These are phyloP conservation scores for Hymenoscyphus fraxineus DNA, from an alignment of 2,329 filamentous ascomycete genomes.

Conservation along the genomic window DNA sequence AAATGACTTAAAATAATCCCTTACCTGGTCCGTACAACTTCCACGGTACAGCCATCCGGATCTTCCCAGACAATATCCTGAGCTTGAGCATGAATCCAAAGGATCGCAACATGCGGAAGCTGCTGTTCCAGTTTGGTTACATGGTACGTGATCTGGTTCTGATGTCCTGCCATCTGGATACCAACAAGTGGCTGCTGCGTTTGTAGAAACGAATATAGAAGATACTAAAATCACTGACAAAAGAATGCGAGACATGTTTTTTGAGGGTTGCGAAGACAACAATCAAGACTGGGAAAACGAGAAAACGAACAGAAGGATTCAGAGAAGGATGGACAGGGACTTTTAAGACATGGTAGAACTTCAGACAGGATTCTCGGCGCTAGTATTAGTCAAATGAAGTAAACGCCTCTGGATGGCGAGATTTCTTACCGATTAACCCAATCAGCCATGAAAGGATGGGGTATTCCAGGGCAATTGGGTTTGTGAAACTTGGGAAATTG, in stretches of 20 bases:
- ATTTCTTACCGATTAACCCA: not conserved
- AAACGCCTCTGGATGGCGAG: not conserved
- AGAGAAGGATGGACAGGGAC: not conserved
- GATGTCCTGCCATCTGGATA: slow-evolving; percentile 19
- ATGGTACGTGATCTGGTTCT: slow-evolving; percentile 18
- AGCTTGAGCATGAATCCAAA: slow-evolving; percentile 18
- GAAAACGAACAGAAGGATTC: not conserved
- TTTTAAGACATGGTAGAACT: not conserved
- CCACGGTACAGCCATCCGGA: slow-evolving; percentile 22
- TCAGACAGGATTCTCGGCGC: not conserved
- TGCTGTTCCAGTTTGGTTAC: slow-evolving; percentile 18
- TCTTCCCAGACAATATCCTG: slow-evolving; percentile 20
- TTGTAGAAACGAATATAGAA: not conserved
- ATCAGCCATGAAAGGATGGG: not conserved
- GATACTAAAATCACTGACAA: slow-evolving; percentile 3
- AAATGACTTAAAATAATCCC: not conserved
- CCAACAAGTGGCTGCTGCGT: slow-evolving; percentile 17
- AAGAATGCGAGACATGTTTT: not conserved
- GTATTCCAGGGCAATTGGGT: not conserved
- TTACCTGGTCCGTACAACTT: slow-evolving; percentile 19
- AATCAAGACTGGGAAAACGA: slow-evolving; percentile 1
- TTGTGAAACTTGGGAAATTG: not conserved
- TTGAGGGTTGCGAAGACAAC: not conserved
- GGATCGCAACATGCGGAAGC: slow-evolving; percentile 22
- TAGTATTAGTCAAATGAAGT: not conserved